Evolutionary conservation across 768 basidiomycete species (phyloP), one percentile per base, ranked within the genome.

Genomic region (Suillus ampliporus): DNA sequence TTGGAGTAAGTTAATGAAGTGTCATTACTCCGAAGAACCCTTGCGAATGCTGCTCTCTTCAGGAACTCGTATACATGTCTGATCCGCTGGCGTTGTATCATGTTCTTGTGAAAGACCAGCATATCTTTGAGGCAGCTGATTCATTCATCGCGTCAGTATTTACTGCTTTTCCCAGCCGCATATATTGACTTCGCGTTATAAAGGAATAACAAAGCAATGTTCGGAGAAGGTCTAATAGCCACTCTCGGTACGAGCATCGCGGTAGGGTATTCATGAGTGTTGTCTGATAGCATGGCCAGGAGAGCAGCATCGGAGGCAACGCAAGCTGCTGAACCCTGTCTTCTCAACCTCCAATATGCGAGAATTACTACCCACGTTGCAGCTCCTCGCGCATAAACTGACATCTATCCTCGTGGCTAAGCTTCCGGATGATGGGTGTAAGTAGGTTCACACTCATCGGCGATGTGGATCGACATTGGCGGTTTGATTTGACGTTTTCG

Each of bases 1-100:
- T 40, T 13, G 38, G 35, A 14, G 38, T 40, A 54, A 56, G 70
- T 19, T 34, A 23, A 26, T 72, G 21, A 67, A 68, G 1, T 38
- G 47, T 23, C 53, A 4, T 26, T 15, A 17, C 37, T 37, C 37
- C 26, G 15, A 58, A 61, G 15, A 69, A 69, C 57, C 50, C 52
- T 11, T 19, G 10, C 10, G 37, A 40, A 56, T 40, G 17, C 17
- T 26, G 17, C 23, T 40, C 11, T 40, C 23, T 9, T 9, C 23
- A 56, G 54, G 54, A 56, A 19, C 23, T 13, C 11, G 14, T 60
- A 11, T 86, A 7, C 84, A 82, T 63, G 73, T 85, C 76, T 40
- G 85, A 86, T 67, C 83, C 84, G 1, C 70, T 68, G 10, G 84
- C 84, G 0, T 66, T 86, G 19, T 79, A 83, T 38, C 78, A 74